Evolutionary conservation across 257 asterid species (phyloP).

Genomic region (Gynochthodes officinalis): DNA sequence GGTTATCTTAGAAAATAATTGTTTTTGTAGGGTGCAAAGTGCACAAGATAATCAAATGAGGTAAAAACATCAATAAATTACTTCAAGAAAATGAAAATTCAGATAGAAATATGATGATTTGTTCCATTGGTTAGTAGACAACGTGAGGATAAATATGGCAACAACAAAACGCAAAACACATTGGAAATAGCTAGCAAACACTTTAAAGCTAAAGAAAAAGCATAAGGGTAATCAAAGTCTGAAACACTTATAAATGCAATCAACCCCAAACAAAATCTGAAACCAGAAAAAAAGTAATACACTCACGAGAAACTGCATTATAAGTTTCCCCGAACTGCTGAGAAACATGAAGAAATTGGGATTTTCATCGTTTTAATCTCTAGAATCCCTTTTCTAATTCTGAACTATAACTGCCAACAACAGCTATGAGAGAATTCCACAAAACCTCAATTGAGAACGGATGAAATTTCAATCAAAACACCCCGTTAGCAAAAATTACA

Average conservation of each 20-base stretch:
- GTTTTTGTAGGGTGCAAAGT: too few relatives aligned
- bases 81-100: not conserved
- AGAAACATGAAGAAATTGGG: not conserved
- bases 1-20: too few relatives aligned
- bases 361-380: not conserved
- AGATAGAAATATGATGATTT: not conserved
- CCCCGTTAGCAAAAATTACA: not conserved
- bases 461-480: constrained; percentile 10
- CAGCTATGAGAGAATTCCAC: not conserved
- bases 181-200: not conserved
- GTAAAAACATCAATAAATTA: not conserved
- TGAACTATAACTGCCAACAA: not conserved
- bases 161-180: not conserved
- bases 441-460: not conserved
- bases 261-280: not conserved
- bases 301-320: not conserved
- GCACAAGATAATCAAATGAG: not conserved
- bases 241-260: too few relatives aligned
- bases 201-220: too few relatives aligned
- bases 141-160: too few relatives aligned
- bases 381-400: not conserved
- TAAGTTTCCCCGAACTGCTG: not conserved
- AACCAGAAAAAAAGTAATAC: too few relatives aligned
- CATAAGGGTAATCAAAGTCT: too few relatives aligned
- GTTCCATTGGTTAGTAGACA: not conserved